Conservation (phyloP, 306 rosid species). For the Corylus heterophylla region DNA sequence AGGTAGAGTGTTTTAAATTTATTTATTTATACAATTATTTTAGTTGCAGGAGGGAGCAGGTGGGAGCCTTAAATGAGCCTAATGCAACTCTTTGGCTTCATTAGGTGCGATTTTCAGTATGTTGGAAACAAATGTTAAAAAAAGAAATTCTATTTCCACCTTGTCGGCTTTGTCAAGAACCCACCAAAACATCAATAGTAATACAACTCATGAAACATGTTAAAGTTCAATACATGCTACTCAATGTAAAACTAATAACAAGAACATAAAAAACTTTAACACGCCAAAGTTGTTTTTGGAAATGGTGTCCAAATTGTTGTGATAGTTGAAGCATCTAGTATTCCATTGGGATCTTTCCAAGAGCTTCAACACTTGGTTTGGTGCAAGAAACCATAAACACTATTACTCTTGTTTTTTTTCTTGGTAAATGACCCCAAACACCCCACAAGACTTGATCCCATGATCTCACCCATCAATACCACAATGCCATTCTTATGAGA, state of each 20-base stretch:
- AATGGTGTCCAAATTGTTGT: neutral
- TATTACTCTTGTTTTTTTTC: too few relatives aligned
- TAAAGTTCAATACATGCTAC: neutral
- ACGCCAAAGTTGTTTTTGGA: neutral
- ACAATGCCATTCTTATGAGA: neutral
- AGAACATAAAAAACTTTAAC: neutral
- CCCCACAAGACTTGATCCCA: neutral
- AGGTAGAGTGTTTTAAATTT: neutral
- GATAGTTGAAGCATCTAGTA: neutral
- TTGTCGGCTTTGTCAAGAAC: neutral
- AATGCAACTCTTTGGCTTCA: constrained; percentile 6
- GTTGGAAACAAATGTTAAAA: neutral
- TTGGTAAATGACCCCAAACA: too few relatives aligned
- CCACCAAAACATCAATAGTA: neutral
- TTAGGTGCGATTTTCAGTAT: neutral
- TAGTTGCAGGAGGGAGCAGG: neutral
- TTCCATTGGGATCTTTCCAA: neutral
- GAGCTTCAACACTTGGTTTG: neutral
- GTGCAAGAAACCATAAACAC: too few relatives aligned
- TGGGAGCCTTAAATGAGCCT: neutral
- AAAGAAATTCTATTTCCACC: neutral
- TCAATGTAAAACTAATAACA: neutral
- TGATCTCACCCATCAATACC: neutral
- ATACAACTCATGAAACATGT: neutral
- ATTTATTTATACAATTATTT: neutral